These are phyloP conservation scores for Wolfiporia cocos DNA, from an alignment of 1,284 basidiomycete species.

Conservation along the genomic window DNA sequence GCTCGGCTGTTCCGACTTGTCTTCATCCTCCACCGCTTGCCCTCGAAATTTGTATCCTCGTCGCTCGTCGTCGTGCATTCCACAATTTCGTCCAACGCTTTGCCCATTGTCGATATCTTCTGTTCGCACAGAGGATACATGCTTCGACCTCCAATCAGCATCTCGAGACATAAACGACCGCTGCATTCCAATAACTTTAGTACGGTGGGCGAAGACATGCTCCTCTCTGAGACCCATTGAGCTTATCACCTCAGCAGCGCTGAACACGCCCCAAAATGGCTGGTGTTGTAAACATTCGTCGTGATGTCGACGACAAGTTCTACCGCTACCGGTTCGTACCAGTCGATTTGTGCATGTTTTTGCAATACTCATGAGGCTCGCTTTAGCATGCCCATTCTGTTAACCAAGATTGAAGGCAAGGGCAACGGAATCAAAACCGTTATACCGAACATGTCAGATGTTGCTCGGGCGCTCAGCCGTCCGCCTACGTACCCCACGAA, in stretches of 20 bases:
- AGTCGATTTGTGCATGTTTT: background rate
- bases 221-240: slow-evolving; percentile 2
- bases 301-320: slow-evolving; percentile 95
- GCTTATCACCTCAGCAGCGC: slow-evolving; percentile 35
- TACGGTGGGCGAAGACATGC: slow-evolving; percentile 48
- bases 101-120: slow-evolving; percentile 46
- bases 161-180: slow-evolving; percentile 56
- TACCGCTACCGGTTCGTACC: slow-evolving; percentile 74
- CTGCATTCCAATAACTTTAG: slow-evolving; percentile 50
- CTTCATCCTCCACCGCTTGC: slow-evolving; percentile 7
- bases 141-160: slow-evolving; percentile 79
- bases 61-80: slow-evolving; percentile 22
- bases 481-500: slow-evolving; percentile 97
- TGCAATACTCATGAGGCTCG: slow-evolving; percentile 7
- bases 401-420: slow-evolving; percentile 97
- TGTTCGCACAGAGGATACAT: slow-evolving; percentile 81
- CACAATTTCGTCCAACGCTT: slow-evolving; percentile 63
- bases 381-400: slow-evolving; percentile 86
- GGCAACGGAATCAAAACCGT: slow-evolving; percentile 99
- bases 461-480: slow-evolving; percentile 91
- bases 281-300: slow-evolving; percentile 93
- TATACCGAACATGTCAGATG: slow-evolving; percentile 97
- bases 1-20: slow-evolving; percentile 4
- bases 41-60: slow-evolving; percentile 7
- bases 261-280: slow-evolving; percentile 76